Base-by-base conservation (phyloP, 2,329 filamentous ascomycete genomes). In the Fusarium camptoceras region DNA sequence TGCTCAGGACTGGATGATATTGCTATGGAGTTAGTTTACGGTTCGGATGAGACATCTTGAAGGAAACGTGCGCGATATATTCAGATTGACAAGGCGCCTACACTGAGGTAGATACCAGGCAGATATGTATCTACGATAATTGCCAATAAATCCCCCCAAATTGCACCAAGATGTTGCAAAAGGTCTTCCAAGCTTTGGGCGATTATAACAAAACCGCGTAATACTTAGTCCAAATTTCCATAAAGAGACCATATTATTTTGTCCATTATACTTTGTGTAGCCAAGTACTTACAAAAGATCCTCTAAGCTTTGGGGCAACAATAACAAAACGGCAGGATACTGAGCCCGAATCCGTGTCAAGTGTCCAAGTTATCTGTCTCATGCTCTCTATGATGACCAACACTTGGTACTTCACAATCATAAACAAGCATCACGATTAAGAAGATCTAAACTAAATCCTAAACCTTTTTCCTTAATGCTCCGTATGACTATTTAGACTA, bases 401-500 rank as follows among this genome's bases (percentile, higher is more conserved):
- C 14, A 12, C 28, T 30, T 30, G 5, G 14, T 30, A 30, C 12
- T 30, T 30, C 28, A 30, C 28, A 30, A 30, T 12, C 28, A 30
- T 30, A 30, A 14, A 14, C 12, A 31, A 31, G 34, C 22, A 47
- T 55, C 51, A 50, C 15, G 12, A 49, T n/a, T 18, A 2, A 30
- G 6, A 25, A 37, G 15, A 20, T 27, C 10, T n/a, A 18, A 43
- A 7, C 10, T n/a, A 18, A 43, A 7, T 24, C 44, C 53, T 20
- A 58, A 46, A 42, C 37, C 28, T 15, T 51, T 44, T 41, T 42
- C 50, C 37, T 47, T 37, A 28, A 68, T 48, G 64, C 55, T 57
- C 49, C 64, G 24, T 59, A 47, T 39, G 59, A 61, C 68, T 70
- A 71, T 61, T 68, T 75, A 75, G 30, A 66, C 73, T 75, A 75